Evolutionary conservation across 2,329 filamentous ascomycete species (phyloP).

Genomic region (Stagonosporopsis cucurbitacearum): DNA sequence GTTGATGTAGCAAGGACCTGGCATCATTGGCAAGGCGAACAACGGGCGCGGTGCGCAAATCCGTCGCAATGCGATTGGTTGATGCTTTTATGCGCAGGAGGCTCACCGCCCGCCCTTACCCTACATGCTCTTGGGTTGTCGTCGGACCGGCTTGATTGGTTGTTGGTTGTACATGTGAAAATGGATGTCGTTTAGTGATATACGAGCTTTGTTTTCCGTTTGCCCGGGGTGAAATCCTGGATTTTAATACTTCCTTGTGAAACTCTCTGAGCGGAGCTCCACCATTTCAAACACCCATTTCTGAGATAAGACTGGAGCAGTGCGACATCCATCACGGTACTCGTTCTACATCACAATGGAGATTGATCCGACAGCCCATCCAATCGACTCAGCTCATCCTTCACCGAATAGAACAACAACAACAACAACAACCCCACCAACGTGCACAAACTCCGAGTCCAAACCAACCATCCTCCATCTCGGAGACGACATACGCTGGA

Average conservation of each 20-base stretch:
- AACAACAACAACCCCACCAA: background rate
- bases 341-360: background rate
- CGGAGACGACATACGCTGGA: slow-evolving; percentile 55
- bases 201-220: background rate
- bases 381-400: background rate
- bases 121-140: no score
- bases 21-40: background rate
- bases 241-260: background rate
- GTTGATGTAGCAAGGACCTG: background rate
- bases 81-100: background rate
- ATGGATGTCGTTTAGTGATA: background rate
- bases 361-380: background rate
- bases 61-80: background rate
- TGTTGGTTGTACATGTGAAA: background rate
- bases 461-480: slow-evolving; percentile 51
- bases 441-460: background rate
- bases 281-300: no score
- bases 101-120: slow-evolving; percentile 7
- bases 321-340: background rate
- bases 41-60: background rate
- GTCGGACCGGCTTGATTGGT: background rate
- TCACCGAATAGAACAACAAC: background rate
- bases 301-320: background rate
- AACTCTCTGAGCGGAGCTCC: background rate
- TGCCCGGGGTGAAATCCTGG: background rate